Percentiles rank a stretch among this genome's conserved stretches.
These are phyloP conservation scores for Penicillium occitanis DNA, from an alignment of 2,329 filamentous ascomycete genomes.

Conservation along the genomic window DNA sequence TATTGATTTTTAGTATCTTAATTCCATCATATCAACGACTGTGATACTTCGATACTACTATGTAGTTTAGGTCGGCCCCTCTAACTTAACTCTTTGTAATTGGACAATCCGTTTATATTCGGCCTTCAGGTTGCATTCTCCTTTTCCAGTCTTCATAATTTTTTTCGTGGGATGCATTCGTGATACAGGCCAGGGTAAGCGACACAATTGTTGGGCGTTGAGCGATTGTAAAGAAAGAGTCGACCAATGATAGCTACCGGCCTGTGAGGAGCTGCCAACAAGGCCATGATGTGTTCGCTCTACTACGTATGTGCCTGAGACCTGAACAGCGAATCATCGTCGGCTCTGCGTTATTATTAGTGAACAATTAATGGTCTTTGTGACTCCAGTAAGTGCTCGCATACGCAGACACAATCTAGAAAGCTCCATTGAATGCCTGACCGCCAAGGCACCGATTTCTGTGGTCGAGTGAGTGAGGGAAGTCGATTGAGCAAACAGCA, in stretches of 20 bases:
- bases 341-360: neutral
- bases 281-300: conserved; percentile 10
- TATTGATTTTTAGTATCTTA: conserved; percentile 8
- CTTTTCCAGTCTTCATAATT: neutral
- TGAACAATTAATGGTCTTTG: neutral
- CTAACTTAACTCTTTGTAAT: neutral
- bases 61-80: neutral
- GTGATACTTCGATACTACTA: neutral
- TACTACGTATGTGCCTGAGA: neutral
- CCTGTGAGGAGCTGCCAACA: conserved; percentile 11
- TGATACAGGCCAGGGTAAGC: neutral
- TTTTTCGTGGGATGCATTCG: neutral
- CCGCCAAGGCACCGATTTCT: neutral
- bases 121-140: neutral
- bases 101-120: neutral
- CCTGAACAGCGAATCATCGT: neutral
- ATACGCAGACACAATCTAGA: neutral
- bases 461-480: neutral
- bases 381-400: neutral
- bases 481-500: neutral
- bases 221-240: neutral
- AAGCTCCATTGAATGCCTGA: neutral
- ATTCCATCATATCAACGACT: neutral
- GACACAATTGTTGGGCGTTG: neutral
- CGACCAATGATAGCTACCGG: neutral